phyloP scores from a whole-genome alignment of 352 stramenopile species.

The Pythium brassicae region DNA sequence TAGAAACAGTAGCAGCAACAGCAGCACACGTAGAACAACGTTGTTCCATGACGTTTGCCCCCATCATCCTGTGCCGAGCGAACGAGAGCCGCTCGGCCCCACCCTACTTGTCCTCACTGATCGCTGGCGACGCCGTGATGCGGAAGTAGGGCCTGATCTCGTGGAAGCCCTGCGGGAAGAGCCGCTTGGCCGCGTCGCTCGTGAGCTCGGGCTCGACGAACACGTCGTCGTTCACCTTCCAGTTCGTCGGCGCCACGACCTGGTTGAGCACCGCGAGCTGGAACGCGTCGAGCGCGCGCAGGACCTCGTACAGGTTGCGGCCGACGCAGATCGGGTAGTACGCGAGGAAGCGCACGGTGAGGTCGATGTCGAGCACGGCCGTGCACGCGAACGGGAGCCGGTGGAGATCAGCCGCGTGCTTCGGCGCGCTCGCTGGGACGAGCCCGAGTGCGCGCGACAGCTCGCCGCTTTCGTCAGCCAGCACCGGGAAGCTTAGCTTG shows the following conservation, averaged over 20 bases:
- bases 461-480: constrained; percentile 64
- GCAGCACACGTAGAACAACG: background rate
- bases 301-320: constrained; percentile 79
- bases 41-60: too few relatives aligned
- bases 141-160: constrained; percentile 79
- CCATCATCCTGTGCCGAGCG: background rate
- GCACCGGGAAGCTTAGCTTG: constrained; percentile 65
- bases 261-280: constrained; percentile 74
- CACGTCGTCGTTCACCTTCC: constrained; percentile 83
- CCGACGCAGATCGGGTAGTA: constrained; percentile 70
- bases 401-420: constrained; percentile 45
- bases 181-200: constrained; percentile 59
- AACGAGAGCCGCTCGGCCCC: constrained; percentile 13
- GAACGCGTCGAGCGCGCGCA: constrained; percentile 63
- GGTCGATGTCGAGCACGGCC: constrained; percentile 68
- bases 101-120: constrained; percentile 46
- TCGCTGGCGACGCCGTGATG: constrained; percentile 64
- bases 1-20: background rate
- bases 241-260: constrained; percentile 79
- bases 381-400: constrained; percentile 60
- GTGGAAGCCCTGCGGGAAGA: constrained; percentile 79
- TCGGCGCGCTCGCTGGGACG: constrained; percentile 32
- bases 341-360: constrained; percentile 55
- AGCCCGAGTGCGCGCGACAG: constrained; percentile 58
- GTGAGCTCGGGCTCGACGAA: constrained; percentile 73